phyloP scores from a whole-genome alignment of 2,329 filamentous ascomycete species.

The Acarospora socialis region DNA sequence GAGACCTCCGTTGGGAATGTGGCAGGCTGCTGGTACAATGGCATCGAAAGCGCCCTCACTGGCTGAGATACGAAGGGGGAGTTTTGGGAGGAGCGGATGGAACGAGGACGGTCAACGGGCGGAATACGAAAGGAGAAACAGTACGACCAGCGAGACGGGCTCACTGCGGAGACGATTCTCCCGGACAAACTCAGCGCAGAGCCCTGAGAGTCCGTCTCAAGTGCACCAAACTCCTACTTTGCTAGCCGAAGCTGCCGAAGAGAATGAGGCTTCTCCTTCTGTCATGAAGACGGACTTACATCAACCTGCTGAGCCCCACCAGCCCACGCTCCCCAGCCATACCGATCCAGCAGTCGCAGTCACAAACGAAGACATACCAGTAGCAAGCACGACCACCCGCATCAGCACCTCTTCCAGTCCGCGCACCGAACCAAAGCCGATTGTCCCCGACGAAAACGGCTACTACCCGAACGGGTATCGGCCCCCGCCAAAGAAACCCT shows the following conservation, averaged over 20 bases:
- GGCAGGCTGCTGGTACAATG: conserved; percentile 21
- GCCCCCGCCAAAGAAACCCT: conserved; percentile 23
- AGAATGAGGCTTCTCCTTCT: too few species aligned
- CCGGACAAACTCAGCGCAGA: conserved; percentile 15
- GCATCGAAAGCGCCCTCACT: conserved; percentile 21
- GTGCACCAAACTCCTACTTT: too few species aligned
- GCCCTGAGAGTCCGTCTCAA: too few species aligned
- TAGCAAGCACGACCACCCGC: too few species aligned
- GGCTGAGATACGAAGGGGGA: conserved; percentile 20
- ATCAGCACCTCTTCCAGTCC: too few species aligned
- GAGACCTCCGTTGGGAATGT: conserved; percentile 21
- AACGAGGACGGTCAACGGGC: conserved; percentile 20
- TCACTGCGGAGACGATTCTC: conserved; percentile 15
- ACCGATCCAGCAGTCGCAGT: too few species aligned
- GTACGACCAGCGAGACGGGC: conserved; percentile 19
- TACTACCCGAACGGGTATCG: conserved; percentile 23
- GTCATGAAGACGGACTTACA: too few species aligned
- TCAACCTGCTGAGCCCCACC: too few species aligned
- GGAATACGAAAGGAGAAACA: too few species aligned
- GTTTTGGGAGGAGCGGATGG: conserved; percentile 20
- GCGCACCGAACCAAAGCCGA: conserved; percentile 1
- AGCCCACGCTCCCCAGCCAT: too few species aligned
- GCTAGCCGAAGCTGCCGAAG: too few species aligned
- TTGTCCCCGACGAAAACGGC: conserved; percentile 20
- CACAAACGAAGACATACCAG: too few species aligned